A percentile compares a stretch with the other conserved stretches of the same genome.
Evolutionary conservation across 2,329 filamentous ascomycete species (phyloP).

Genomic region (Esteya vermicola): DNA sequence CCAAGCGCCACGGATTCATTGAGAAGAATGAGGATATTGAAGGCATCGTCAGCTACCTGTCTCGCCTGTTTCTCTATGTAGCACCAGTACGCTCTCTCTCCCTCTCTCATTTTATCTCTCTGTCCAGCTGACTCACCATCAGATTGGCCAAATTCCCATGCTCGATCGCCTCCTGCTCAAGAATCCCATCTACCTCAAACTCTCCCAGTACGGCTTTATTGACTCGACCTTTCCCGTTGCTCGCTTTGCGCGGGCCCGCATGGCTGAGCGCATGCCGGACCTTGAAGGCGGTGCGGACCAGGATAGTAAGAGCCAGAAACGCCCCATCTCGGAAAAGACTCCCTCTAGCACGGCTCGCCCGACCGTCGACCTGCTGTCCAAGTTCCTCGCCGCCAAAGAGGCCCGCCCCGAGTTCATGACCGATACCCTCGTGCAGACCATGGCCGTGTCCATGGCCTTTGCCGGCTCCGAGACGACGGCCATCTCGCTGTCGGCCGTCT

Average conservation of each 20-base stretch:
- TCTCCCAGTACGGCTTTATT: conserved; percentile 51
- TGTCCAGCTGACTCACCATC: too few relatives aligned
- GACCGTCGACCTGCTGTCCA: conserved; percentile 50
- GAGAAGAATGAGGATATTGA: conserved; percentile 63
- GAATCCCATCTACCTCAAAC: conserved; percentile 57
- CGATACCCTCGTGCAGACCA: conserved; percentile 53
- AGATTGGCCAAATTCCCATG: conserved; percentile 60
- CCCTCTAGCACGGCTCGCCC: too few relatives aligned
- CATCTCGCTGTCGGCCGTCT: conserved; percentile 55
- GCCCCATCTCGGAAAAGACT: too few relatives aligned
- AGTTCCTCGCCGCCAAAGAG: conserved; percentile 56
- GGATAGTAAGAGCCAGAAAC: too few relatives aligned
- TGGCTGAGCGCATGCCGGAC: conserved; percentile 47
- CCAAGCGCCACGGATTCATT: conserved; percentile 60
- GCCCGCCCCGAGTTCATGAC: conserved; percentile 59
- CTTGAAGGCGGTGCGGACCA: too few relatives aligned
- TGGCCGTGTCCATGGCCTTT: conserved; percentile 58
- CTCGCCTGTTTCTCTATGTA: conserved; percentile 53
- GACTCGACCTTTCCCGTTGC: conserved; percentile 60
- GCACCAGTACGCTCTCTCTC: conserved; percentile 33
- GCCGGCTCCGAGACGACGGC: conserved; percentile 71
- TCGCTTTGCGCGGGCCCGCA: conserved; percentile 53
- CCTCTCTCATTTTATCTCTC: too few relatives aligned
- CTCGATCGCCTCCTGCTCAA: conserved; percentile 58
- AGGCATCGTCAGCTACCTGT: conserved; percentile 53